Evolutionary conservation across 2,329 filamentous ascomycete species (phyloP).

Genomic region (Botrytis galanthina): DNA sequence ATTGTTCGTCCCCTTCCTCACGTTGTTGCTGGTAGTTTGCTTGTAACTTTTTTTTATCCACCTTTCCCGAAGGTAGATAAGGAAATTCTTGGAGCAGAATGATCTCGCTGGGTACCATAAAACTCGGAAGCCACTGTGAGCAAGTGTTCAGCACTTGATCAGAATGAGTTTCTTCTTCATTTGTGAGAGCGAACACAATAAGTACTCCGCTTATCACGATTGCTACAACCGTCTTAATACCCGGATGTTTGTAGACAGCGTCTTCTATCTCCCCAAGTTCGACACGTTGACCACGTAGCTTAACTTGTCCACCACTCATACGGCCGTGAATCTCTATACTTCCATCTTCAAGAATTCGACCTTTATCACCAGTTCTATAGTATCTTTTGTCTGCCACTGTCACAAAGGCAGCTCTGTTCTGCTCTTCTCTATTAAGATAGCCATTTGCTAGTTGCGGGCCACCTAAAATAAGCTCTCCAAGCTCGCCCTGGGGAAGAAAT

Average conservation of each 20-base stretch:
- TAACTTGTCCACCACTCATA: slow-evolving; percentile 77
- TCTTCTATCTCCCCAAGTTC: slow-evolving; percentile 79
- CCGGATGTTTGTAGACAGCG: slow-evolving; percentile 57
- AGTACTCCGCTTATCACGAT: slow-evolving; percentile 65
- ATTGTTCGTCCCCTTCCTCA: slow-evolving; percentile 22
- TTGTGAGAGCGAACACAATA: slow-evolving; percentile 63
- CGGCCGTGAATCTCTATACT: slow-evolving; percentile 81
- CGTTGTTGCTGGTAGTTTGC: slow-evolving; percentile 48
- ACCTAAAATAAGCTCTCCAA: slow-evolving; percentile 71
- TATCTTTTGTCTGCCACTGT: slow-evolving; percentile 60
- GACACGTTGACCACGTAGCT: slow-evolving; percentile 79
- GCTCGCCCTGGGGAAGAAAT: slow-evolving; percentile 36
- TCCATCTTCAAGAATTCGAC: slow-evolving; percentile 63
- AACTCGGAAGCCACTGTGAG: slow-evolving; percentile 71
- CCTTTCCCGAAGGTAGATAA: slow-evolving; percentile 77
- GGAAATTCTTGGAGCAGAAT: slow-evolving; percentile 64
- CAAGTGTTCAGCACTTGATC: slow-evolving; percentile 57
- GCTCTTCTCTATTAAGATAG: slow-evolving; percentile 77
- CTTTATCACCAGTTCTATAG: slow-evolving; percentile 86
- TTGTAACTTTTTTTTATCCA: slow-evolving; percentile 67
- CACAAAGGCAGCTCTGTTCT: slow-evolving; percentile 72
- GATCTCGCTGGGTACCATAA: slow-evolving; percentile 79
- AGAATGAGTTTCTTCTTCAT: slow-evolving; percentile 38
- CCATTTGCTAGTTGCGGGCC: slow-evolving; percentile 75
- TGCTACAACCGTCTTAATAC: slow-evolving; percentile 65